Conservation (phyloP, 2,329 filamentous ascomycete species). For the Neofusicoccum sp. region DNA sequence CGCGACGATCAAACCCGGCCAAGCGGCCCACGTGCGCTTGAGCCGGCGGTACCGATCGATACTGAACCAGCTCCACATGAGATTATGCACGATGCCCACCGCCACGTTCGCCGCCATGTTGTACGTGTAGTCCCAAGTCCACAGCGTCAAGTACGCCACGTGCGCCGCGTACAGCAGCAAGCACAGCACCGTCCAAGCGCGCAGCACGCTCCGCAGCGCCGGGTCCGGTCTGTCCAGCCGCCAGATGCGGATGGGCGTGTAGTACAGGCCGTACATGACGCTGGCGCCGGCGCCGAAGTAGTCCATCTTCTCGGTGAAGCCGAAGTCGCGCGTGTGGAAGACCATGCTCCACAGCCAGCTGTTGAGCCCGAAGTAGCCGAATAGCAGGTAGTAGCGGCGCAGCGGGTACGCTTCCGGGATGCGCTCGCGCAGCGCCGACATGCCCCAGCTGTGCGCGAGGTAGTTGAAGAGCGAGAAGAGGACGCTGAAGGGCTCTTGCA, state of each 20-base stretch:
- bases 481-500: constrained; percentile 93
- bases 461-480: constrained; percentile 92
- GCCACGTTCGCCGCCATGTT: constrained; percentile 96
- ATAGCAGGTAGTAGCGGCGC: constrained; percentile 73
- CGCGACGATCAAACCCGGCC: constrained; percentile 86
- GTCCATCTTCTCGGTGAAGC: constrained; percentile 85
- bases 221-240: constrained; percentile 65
- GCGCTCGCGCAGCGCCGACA: constrained; percentile 64
- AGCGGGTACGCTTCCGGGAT: constrained; percentile 74
- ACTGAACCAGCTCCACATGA: constrained; percentile 84
- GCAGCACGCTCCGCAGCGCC: constrained; percentile 55
- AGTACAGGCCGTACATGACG: constrained; percentile 89
- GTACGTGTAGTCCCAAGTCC: constrained; percentile 93
- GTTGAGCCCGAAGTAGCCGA: constrained; percentile 77
- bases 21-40: constrained; percentile 75
- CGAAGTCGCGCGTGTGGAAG: constrained; percentile 89
- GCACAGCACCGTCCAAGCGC: constrained; percentile 75
- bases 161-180: constrained; percentile 69
- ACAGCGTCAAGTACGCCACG: constrained; percentile 78
- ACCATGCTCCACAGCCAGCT: constrained; percentile 88
- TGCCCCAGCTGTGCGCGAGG: constrained; percentile 76
- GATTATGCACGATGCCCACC: constrained; percentile 74
- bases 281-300: constrained; percentile 91
- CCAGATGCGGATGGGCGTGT: constrained; percentile 77
- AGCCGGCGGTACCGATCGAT: constrained; percentile 69